phyloP scores from a whole-genome alignment of 23 red algal species.

The Porphyridium purpureum region DNA sequence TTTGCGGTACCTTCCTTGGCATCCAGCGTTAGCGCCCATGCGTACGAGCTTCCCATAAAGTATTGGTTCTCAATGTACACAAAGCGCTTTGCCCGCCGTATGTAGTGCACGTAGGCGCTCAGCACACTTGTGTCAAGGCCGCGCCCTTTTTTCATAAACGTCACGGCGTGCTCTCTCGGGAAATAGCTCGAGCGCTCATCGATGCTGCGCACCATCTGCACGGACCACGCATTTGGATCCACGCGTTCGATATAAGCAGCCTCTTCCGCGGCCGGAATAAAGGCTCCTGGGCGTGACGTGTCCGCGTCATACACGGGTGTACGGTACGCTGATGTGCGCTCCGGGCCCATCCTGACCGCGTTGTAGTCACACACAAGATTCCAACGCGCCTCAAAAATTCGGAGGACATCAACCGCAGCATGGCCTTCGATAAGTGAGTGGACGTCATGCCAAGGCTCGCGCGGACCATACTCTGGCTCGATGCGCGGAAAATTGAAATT shows the following conservation, averaged over 20 bases:
- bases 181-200: conserved; percentile 44
- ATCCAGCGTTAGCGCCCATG: conserved; percentile 24
- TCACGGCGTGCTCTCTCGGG: too few relatives aligned
- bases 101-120: conserved; percentile 51
- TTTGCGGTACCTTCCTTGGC: conserved; percentile 37
- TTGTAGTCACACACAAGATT: too few relatives aligned
- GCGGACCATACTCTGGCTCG: conserved; percentile 15
- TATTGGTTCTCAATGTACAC: conserved; percentile 51
- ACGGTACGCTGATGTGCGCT: too few relatives aligned
- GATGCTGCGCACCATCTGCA: conserved; percentile 40
- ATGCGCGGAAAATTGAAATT: conserved; percentile 30
- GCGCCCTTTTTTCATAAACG: conserved; percentile 30
- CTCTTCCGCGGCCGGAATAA: too few relatives aligned
- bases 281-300: too few relatives aligned
- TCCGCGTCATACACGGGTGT: too few relatives aligned
- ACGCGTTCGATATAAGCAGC: too few relatives aligned
- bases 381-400: conserved; percentile 47
- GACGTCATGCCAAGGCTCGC: conserved; percentile 63
- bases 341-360: too few relatives aligned
- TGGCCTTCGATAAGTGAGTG: conserved; percentile 14
- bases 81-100: conserved; percentile 23
- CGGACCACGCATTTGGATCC: conserved; percentile 31
- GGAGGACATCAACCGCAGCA: conserved; percentile 19
- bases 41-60: conserved; percentile 42
- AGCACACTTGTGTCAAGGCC: conserved; percentile 33